Evolutionary conservation across 2,329 filamentous ascomycete genomes (phyloP), one percentile per base, ranked within the genome.

Genomic region (Metarhizium sp.): DNA sequence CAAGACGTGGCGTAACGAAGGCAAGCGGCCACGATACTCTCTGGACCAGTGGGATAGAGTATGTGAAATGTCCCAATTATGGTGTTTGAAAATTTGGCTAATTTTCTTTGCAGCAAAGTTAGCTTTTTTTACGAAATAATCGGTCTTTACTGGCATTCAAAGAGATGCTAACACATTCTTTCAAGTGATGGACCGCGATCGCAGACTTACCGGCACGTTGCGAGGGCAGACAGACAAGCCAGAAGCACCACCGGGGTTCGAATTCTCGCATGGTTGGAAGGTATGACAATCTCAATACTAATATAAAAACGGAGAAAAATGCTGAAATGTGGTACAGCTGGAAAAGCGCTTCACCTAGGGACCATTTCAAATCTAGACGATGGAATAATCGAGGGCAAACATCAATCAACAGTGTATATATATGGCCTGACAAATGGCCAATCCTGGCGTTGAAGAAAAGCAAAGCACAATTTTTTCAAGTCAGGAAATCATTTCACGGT

Each of bases 151-250:
- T 45, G 18, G 18, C 58, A 55, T 34, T 34, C 32, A 46, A 55
- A 25, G 30, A 40, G n/a, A 38, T 40, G 34, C 54, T 58, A 10
- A 56, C 43, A 25, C n/a, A 16, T 40, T 14, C 14, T n/a, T 34
- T n/a, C 32, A 54, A 85, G 82, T 86, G 82, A 85, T 85, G 81
- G 77, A 82, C 55, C 80, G 82, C 63, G 82, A 86, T 63, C 74
- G 77, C 58, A 76, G 82, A 65, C 73, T 86, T 59, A 85, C 82
- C 7, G 82, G 82, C 49, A 73, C 69, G 50, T 62, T 82, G 59
- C 75, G 82, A 67, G 82, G 82, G 42, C 82, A 86, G 64, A 76
- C 72, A 55, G 80, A 83, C 65, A 73, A 71, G 30, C 69, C 80
- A 46, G 67, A 73, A 60, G 82, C 82, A 25, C 81, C 82, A 18